These are phyloP conservation scores for Cercospora brassicicola DNA, from an alignment of 2,329 filamentous ascomycete species.

Conservation along the genomic window DNA sequence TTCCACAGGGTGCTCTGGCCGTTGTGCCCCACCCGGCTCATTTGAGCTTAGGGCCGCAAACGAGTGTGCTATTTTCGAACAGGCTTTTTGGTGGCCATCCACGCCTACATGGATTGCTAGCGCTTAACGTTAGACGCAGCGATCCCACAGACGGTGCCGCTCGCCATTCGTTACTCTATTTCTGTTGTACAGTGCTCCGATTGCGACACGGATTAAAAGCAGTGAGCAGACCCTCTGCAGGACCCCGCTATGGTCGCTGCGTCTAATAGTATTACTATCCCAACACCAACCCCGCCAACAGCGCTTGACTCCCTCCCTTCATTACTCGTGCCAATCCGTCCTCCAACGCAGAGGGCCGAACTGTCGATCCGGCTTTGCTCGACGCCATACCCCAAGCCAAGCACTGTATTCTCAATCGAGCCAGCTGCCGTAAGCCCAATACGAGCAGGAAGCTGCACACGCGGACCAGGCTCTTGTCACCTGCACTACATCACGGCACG, in stretches of 20 bases:
- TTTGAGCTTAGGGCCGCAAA: conserved; percentile 2
- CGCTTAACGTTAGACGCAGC: conserved; percentile 10
- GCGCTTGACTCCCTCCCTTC: not conserved
- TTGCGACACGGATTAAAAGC: conserved; percentile 9
- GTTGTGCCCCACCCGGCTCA: conserved; percentile 9
- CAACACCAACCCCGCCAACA: conserved; percentile 3
- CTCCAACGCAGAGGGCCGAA: not conserved
- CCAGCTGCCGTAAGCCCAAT: conserved; percentile 6
- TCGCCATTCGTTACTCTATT: conserved; percentile 16
- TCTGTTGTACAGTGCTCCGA: conserved; percentile 11
- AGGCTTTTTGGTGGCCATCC: conserved; percentile 7
- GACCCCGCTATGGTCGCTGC: conserved; percentile 9
- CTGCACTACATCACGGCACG: conserved; percentile 12
- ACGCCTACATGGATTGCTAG: conserved; percentile 14
- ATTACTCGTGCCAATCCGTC: conserved; percentile 8
- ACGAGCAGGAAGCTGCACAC: conserved; percentile 17
- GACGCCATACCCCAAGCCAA: conserved; percentile 8
- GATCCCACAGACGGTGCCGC: conserved; percentile 11
- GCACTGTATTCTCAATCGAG: conserved; percentile 4
- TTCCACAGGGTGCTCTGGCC: conserved; percentile 8
- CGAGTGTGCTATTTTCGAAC: conserved; percentile 11
- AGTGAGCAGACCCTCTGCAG: conserved; percentile 10
- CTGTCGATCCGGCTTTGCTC: conserved; percentile 6
- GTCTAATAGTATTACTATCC: conserved; percentile 7
- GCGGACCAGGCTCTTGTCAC: not conserved